Base-by-base conservation (phyloP, 1,284 basidiomycete genomes). In the Ceraceosorus bombacis region DNA sequence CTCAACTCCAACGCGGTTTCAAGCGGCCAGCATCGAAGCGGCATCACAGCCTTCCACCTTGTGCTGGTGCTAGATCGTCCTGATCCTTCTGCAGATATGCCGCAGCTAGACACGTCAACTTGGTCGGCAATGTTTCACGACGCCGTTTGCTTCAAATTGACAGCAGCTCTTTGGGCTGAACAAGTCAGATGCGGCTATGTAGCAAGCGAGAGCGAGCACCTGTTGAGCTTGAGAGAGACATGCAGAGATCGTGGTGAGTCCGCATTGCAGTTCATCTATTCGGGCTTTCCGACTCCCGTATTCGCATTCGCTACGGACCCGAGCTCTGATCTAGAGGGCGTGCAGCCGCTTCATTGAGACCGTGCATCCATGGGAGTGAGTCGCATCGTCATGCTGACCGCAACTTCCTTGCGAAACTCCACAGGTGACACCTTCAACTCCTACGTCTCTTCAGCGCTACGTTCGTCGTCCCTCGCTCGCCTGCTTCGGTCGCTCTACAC, bases 91-190 rank as follows among this genome's bases (percentile, higher is more conserved):
- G 55, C 68, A 2, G 54, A 64, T 10, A 59, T 68, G 53, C 55
- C 64, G 2, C 58, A 57, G 8, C 62, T 75, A 55, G 71, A 77
- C 50, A 53, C 65, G 3, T 63, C 64, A 13, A 61, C 67, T 1
- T 71, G 68, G 71, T 60, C 71, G 7, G 66, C 71, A 41, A 59
- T 76, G 39, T 76, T 66, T 46, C 76, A 77, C 62, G 71, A 73
- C 59, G 71, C 73, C 51, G 66, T 77, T 15, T 63, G 71, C 39
- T 77, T 76, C 66, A 77, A 77, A 55, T 67, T 76, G 64, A 75
- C 75, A 1, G 70, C 74, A 6, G 70, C 73, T 13, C 69, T 77
- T 17, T 75, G 68, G 48, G 67, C 67, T 17, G 73, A 77, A 53
- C 70, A 77, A 61, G 51, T 54, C 9, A 61, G 66, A 2, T 57